Percentiles rank a stretch among this genome's conserved stretches.
These are phyloP conservation scores for Quercus mongolica DNA, from an alignment of 306 rosid species.

Conservation along the genomic window DNA sequence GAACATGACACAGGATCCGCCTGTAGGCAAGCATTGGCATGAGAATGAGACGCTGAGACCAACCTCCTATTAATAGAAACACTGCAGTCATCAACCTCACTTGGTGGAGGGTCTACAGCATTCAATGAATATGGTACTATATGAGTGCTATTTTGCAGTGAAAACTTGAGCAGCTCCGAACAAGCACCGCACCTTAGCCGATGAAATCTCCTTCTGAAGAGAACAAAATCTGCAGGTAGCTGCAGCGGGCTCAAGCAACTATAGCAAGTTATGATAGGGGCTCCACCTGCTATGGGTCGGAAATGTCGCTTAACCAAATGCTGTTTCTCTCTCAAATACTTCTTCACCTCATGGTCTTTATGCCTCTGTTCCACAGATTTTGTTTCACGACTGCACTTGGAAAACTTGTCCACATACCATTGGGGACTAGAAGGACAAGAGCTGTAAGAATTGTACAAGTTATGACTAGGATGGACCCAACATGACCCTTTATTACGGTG, in stretches of 20 bases:
- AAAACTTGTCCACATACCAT: conserved; percentile 28
- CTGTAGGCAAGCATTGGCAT: conserved; percentile 26
- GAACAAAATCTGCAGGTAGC: conserved; percentile 80
- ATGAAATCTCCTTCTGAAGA: conserved; percentile 50
- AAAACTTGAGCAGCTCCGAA: conserved; percentile 71
- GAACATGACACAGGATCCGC: conserved; percentile 54
- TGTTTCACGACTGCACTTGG: conserved; percentile 35
- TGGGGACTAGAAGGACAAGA: conserved; percentile 52
- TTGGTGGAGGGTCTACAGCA: conserved; percentile 42
- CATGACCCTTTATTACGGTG: conserved; percentile 26
- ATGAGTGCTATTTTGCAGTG: conserved; percentile 50
- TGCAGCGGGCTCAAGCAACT: conserved; percentile 61
- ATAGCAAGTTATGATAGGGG: conserved; percentile 77
- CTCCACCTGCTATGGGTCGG: conserved; percentile 80
- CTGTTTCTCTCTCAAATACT: conserved; percentile 42
- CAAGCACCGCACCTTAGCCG: conserved; percentile 78
- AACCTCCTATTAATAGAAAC: conserved; percentile 24
- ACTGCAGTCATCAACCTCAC: conserved; percentile 30
- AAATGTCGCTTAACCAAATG: conserved; percentile 55
- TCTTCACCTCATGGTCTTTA: conserved; percentile 35
- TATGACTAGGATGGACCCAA: conserved; percentile 38
- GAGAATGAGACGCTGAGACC: conserved; percentile 40
- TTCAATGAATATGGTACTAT: conserved; percentile 40
- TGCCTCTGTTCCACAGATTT: conserved; percentile 43
- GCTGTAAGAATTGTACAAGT: conserved; percentile 28